These are phyloP conservation scores for Candida pseudofarinosa DNA, from an alignment of 805 yeast species.

Conservation along the genomic window DNA sequence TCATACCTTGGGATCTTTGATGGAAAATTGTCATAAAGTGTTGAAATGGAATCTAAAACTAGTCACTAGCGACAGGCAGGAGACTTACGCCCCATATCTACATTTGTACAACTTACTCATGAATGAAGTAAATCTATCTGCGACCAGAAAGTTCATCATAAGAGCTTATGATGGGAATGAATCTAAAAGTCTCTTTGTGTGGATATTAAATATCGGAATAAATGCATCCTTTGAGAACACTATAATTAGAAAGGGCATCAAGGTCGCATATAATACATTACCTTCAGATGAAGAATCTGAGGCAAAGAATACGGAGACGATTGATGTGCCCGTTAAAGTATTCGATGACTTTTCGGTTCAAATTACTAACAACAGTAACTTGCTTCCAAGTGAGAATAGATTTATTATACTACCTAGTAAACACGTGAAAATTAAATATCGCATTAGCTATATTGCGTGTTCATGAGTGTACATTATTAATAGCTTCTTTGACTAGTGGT, in stretches of 20 bases:
- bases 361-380: conserved; percentile 12
- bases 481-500: conserved; percentile 46
- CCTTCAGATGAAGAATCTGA: background rate
- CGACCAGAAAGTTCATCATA: conserved; percentile 28
- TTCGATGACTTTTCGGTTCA: conserved; percentile 11
- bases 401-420: conserved; percentile 2
- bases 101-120: conserved; percentile 35
- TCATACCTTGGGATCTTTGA: conserved; percentile 36
- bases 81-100: conserved; percentile 31
- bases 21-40: conserved; percentile 19
- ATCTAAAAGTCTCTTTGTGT: conserved; percentile 16
- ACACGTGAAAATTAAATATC: background rate
- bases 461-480: conserved; percentile 15
- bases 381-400: conserved; percentile 17
- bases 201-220: conserved; percentile 37
- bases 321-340: conserved; percentile 13
- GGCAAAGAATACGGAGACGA: conserved; percentile 12
- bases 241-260: conserved; percentile 20
- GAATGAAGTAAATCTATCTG: conserved; percentile 39
- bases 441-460: background rate
- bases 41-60: conserved; percentile 57
- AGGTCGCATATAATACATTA: conserved; percentile 18
- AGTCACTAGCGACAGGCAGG: conserved; percentile 13
- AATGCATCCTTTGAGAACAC: conserved; percentile 19
- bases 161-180: conserved; percentile 6